These are phyloP conservation scores for Malassezia vespertilionis DNA, from an alignment of 1,284 basidiomycete species.

Conservation along the genomic window DNA sequence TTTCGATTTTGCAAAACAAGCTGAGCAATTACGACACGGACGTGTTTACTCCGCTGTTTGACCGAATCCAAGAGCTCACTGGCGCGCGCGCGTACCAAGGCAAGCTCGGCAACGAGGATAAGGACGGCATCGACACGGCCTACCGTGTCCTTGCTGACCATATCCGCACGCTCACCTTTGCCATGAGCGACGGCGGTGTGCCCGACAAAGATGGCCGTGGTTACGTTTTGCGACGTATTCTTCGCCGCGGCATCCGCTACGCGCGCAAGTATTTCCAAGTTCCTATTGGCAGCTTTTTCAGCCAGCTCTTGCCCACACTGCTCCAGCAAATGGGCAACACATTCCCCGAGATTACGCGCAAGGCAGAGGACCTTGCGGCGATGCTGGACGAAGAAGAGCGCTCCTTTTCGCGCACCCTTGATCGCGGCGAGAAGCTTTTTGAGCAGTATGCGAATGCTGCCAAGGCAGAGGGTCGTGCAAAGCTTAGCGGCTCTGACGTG, in stretches of 20 bases:
- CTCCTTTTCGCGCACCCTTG: slow-evolving; percentile 88
- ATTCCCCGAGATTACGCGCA: slow-evolving; percentile 87
- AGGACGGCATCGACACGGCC: slow-evolving; percentile 88
- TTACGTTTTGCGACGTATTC: slow-evolving; percentile 83
- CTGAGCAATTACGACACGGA: slow-evolving; percentile 97
- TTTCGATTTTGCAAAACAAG: slow-evolving; percentile 82
- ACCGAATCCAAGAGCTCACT: slow-evolving; percentile 75
- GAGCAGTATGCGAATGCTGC: slow-evolving; percentile 74
- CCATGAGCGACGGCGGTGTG: slow-evolving; percentile 87
- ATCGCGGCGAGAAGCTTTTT: slow-evolving; percentile 92
- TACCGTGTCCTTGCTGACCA: slow-evolving; percentile 96
- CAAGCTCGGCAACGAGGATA: slow-evolving; percentile 82
- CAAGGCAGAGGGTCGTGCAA: slow-evolving; percentile 57
- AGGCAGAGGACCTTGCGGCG: slow-evolving; percentile 74
- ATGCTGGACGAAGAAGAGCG: slow-evolving; percentile 95
- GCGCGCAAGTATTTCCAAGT: slow-evolving; percentile 91
- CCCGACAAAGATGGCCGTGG: slow-evolving; percentile 93
- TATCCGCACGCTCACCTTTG: slow-evolving; percentile 86
- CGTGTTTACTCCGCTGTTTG: slow-evolving; percentile 80
- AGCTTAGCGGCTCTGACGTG: slow-evolving; percentile 78
- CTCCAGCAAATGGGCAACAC: slow-evolving; percentile 76
- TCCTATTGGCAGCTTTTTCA: slow-evolving; percentile 90
- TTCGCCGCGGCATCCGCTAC: slow-evolving; percentile 82
- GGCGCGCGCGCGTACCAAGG: slow-evolving; percentile 77
- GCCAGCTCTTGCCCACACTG: slow-evolving; percentile 74